Conservation (phyloP, 2,329 filamentous ascomycete species). For the Penicillium sp. region DNA sequence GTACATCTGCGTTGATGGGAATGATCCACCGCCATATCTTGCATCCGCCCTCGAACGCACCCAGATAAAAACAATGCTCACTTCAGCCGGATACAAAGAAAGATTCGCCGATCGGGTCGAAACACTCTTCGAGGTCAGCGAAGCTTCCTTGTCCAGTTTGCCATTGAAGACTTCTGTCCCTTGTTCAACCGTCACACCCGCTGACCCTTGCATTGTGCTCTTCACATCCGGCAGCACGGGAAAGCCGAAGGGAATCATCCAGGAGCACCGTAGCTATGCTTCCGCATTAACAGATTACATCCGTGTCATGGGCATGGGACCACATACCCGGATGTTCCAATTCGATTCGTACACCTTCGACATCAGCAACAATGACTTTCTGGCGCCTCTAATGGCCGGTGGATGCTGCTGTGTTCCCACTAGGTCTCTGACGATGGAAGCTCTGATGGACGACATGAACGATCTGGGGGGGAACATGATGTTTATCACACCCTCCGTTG, state of each 20-base stretch:
- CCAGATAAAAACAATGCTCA: constrained; percentile 65
- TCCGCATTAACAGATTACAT: constrained; percentile 25
- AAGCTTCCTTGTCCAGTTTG: constrained; percentile 5
- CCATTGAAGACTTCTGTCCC: background rate
- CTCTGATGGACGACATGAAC: constrained; percentile 20
- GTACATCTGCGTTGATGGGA: constrained; percentile 73
- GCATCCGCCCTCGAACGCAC: constrained; percentile 73
- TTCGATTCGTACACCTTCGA: constrained; percentile 33
- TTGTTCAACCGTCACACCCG: constrained; percentile 12
- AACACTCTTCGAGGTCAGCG: constrained; percentile 15
- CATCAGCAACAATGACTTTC: constrained; percentile 30
- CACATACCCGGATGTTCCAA: constrained; percentile 25
- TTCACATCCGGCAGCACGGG: constrained; percentile 33
- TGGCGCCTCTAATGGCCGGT: constrained; percentile 23
- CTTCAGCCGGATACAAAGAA: constrained; percentile 30
- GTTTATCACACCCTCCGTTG: constrained; percentile 29
- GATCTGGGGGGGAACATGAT: constrained; percentile 24
- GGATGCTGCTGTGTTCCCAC: constrained; percentile 31
- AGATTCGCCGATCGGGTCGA: constrained; percentile 10
- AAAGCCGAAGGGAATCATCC: constrained; percentile 29
- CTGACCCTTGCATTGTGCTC: constrained; percentile 24
- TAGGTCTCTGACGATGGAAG: constrained; percentile 10
- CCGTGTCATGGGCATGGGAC: constrained; percentile 18
- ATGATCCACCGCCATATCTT: constrained; percentile 68
- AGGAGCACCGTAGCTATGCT: constrained; percentile 27